Conservation (phyloP, 2,329 filamentous ascomycete species). For the Calcarisporium arbuscula region DNA sequence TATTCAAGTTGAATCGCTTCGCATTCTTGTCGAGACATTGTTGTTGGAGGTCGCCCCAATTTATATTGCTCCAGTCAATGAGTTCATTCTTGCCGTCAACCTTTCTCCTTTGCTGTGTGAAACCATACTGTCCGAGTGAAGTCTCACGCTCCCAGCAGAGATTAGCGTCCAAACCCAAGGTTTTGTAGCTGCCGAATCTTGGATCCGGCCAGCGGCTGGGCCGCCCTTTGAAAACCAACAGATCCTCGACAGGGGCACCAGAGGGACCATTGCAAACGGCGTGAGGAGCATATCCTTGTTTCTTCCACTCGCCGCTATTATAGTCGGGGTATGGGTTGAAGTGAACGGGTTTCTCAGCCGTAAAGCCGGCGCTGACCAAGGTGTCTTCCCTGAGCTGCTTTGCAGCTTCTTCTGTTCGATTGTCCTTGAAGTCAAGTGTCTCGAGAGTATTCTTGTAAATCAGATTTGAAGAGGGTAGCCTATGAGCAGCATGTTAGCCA, state of each 20-base stretch:
- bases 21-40: constrained; percentile 60
- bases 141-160: constrained; percentile 64
- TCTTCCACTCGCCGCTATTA: constrained; percentile 55
- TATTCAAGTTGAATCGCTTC: constrained; percentile 49
- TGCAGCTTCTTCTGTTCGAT: constrained; percentile 24
- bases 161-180: constrained; percentile 54
- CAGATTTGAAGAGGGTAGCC: constrained; percentile 39
- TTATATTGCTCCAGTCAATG: constrained; percentile 56
- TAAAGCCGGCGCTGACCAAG: constrained; percentile 32
- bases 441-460: constrained; percentile 53
- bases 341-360: constrained; percentile 41
- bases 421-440: constrained; percentile 35
- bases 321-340: constrained; percentile 70
- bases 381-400: constrained; percentile 25
- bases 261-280: constrained; percentile 60
- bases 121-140: constrained; percentile 61
- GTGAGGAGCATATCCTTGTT: constrained; percentile 49
- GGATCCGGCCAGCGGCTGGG: constrained; percentile 53
- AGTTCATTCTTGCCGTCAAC: constrained; percentile 27
- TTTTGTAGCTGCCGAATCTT: constrained; percentile 56
- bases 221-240: constrained; percentile 57
- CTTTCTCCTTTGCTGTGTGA: constrained; percentile 42
- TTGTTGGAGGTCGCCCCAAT: constrained; percentile 66
- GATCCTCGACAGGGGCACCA: constrained; percentile 53
- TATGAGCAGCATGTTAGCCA: constrained; percentile 16